Evolutionary conservation across 2,329 filamentous ascomycete genomes (phyloP), one percentile per base, ranked within the genome.

Genomic region (Penicillium hordei): DNA sequence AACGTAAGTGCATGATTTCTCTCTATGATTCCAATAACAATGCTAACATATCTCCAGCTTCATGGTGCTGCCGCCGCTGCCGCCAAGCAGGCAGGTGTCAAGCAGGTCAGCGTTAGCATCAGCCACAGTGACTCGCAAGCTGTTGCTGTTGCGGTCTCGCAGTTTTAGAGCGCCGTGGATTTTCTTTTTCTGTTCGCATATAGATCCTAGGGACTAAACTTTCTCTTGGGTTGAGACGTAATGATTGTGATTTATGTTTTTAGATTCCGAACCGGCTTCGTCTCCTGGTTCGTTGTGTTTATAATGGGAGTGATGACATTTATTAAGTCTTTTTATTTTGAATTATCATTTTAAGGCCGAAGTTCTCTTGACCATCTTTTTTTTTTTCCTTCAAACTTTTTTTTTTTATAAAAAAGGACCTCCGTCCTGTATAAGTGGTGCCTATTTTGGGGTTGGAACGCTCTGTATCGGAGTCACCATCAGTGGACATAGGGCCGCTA

Each of bases 61-160:
- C 89, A 93, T 66, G 94, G 93, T 65, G 86, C 90, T 60, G 94
- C 94, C 52, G 86, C 91, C 61, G 78, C 85, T 52, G 91, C 91
- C 53, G 94, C 94, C n/a, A 87, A 89, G 74, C 83, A 90, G 75
- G 91, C 89, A 27, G 91, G 93, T 60, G 87, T 97, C 43, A 96
- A 93, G 82, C 86, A 87, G 55, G 88, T 97, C 64, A 93, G 84
- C 64, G 89, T 99, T 66, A 96, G 92, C 72, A 97, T 99, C 72
- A 97, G 93, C 68, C 95, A 99, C 78, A 94, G 90, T 39, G 93
- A 97, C 68, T 88, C 83, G 58, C 94, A 99, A 78, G 93, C 94
- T 60, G 93, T 97, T 70, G 93, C 94, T 45, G 90, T 99, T 69
- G 94, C 95, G 2, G 89, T 96, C 60, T 89, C 92, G 55, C 88